Base-by-base conservation (phyloP, 352 stramenopile genomes). In the Globisporangium takayamanum region DNA sequence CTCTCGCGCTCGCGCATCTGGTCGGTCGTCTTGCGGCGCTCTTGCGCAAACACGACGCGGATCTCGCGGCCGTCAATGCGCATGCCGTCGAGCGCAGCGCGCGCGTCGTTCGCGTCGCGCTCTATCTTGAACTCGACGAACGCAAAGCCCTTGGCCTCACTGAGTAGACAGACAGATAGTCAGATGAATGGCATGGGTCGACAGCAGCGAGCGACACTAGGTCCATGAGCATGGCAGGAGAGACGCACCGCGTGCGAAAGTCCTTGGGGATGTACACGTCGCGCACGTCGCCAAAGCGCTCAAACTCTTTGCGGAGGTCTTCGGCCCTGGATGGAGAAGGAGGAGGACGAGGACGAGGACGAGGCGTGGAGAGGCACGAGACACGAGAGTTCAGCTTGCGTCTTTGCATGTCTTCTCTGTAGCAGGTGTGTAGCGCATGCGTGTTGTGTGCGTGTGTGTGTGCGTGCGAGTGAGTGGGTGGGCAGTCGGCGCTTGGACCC, bases 261-360 rank as follows among this genome's bases (percentile, higher is more conserved):
- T 98, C 92, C 62, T 91, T 88, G 26, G 94, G 94, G 70, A 98
- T 97, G 77, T 98, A 98, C 39, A 98, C 91, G 70, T 98, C 94
- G 46, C 92, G 85, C 36, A 98, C 88, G 64, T 98, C 89, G 16
- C 94, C 94, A 61, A 96, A 97, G 49, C 89, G 80, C 54, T 96
- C 89, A 67, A 98, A 98, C 53, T 96, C 92, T 62, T 86, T 82
- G 55, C 89, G 81, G 16, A 98, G 79, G 68, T 98, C 93, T 66
- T 96, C 81, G 28, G 87, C 75, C 64, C 85, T 95, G 66, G 42
- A 60, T 18, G 20, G 56, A 45, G 30, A 30, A 22, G 36, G 2
- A 50, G 42, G 45, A 55, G 52, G 15, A 20, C 25, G 26, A 22
- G 36, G 2, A 50, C 48, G 45, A 55, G 52, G 15, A 20, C 30